phyloP scores from a whole-genome alignment of 163 green algal species.

The Chlamydomonas reinhardtii region DNA sequence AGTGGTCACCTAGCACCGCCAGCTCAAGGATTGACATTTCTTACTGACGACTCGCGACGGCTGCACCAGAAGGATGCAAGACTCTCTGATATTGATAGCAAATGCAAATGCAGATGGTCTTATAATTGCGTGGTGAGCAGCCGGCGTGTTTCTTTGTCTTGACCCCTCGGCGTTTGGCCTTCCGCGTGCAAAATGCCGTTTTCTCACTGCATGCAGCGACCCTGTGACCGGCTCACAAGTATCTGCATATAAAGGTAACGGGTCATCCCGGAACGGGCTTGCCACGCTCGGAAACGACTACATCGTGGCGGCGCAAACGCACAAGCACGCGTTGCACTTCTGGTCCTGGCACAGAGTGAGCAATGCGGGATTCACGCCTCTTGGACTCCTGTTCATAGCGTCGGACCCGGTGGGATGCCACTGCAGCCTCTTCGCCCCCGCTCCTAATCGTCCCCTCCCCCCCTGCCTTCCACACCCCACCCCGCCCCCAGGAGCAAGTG shows the following conservation, averaged over 20 bases:
- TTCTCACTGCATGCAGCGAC: constrained; percentile 66
- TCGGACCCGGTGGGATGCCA: too few relatives aligned
- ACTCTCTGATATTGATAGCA: not conserved
- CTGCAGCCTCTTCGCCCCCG: not conserved
- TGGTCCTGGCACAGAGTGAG: constrained; percentile 85
- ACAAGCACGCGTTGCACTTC: constrained; percentile 76
- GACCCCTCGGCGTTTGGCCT: not conserved
- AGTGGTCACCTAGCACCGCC: too few relatives aligned
- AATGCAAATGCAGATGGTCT: not conserved
- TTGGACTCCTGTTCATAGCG: not conserved
- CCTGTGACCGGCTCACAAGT: constrained; percentile 70
- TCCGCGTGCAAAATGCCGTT: not conserved
- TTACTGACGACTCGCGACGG: not conserved
- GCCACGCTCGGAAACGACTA: constrained; percentile 71
- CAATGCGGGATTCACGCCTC: not conserved
- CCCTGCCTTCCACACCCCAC: not conserved
- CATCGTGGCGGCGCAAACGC: constrained; percentile 66
- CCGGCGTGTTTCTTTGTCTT: not conserved
- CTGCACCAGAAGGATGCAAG: too few relatives aligned
- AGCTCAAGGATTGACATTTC: too few relatives aligned
- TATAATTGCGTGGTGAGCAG: not conserved
- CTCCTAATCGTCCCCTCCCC: too few relatives aligned
- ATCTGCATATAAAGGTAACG: constrained; percentile 71
- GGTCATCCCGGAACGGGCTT: constrained; percentile 53
- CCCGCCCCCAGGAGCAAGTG: constrained; percentile 74